These are phyloP conservation scores for Pilobolus umbonatus DNA, from an alignment of 192 early-diverging fungal species.

Conservation along the genomic window DNA sequence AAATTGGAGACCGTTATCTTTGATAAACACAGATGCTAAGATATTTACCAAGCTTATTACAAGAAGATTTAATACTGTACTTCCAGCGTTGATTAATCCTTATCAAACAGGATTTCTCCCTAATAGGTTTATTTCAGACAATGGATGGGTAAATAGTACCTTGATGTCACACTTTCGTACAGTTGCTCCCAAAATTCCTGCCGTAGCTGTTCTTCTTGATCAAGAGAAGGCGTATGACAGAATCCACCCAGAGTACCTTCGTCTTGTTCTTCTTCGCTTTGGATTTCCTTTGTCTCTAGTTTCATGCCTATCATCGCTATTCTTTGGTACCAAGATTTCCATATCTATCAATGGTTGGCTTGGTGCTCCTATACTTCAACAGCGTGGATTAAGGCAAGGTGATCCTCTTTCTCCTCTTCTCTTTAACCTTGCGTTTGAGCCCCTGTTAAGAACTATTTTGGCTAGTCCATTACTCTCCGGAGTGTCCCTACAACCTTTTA, in stretches of 20 bases:
- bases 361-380: slow-evolving; percentile 5
- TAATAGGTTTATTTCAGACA: too few relatives aligned
- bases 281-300: slow-evolving; percentile 6
- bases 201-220: slow-evolving; percentile 13
- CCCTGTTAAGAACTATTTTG: slow-evolving; percentile 14
- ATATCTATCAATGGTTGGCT: slow-evolving; percentile 22
- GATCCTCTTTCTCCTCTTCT: slow-evolving; percentile 31
- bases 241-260: slow-evolving; percentile 17
- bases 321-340: slow-evolving; percentile 11
- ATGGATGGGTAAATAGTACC: too few relatives aligned
- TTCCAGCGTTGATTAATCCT: too few relatives aligned
- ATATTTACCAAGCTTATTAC: too few relatives aligned
- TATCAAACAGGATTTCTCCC: too few relatives aligned
- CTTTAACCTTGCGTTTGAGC: slow-evolving; percentile 20
- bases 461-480: too few relatives aligned
- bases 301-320: neutral
- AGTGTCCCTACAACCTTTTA: too few relatives aligned
- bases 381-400: slow-evolving; percentile 31
- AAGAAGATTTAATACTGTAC: too few relatives aligned
- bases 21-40: too few relatives aligned
- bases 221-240: slow-evolving; percentile 32
- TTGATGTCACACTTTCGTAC: too few relatives aligned
- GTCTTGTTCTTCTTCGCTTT: neutral
- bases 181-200: neutral
- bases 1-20: too few relatives aligned